Conservation (phyloP, 805 yeast species). For the Candida broadrunensis region DNA sequence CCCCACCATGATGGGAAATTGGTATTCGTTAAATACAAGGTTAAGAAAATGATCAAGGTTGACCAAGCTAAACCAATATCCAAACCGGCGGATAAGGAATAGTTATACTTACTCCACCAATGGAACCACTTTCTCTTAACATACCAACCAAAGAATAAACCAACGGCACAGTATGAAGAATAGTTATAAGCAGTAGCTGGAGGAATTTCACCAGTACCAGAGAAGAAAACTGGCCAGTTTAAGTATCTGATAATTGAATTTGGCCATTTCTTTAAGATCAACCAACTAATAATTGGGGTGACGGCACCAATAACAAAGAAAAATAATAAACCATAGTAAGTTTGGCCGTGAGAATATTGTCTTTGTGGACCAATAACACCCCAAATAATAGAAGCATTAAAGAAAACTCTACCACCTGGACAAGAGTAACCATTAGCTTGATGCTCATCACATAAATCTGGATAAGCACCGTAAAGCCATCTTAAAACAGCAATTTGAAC, state of each 20-base stretch:
- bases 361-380: slow-evolving; percentile 34
- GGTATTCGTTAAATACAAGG: slow-evolving; percentile 13
- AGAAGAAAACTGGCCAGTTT: slow-evolving; percentile 41
- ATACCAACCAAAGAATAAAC: slow-evolving; percentile 33
- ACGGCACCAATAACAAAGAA: slow-evolving; percentile 38
- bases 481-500: slow-evolving; percentile 39
- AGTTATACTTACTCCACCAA: slow-evolving; percentile 45
- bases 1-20: slow-evolving; percentile 64
- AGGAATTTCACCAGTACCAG: slow-evolving; percentile 59
- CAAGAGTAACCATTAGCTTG: slow-evolving; percentile 34
- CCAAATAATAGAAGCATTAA: slow-evolving; percentile 44
- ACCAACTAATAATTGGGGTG: slow-evolving; percentile 36
- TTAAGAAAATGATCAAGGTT: slow-evolving; percentile 35
- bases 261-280: slow-evolving; percentile 41
- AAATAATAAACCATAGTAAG: slow-evolving; percentile 30
- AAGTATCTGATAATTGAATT: slow-evolving; percentile 27
- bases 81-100: slow-evolving; percentile 43
- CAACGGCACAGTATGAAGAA: slow-evolving; percentile 45
- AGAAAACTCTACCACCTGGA: slow-evolving; percentile 40
- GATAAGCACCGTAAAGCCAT: slow-evolving; percentile 38
- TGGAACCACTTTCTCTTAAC: slow-evolving; percentile 40
- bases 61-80: slow-evolving; percentile 44
- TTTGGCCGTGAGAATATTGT: slow-evolving; percentile 17
- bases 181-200: slow-evolving; percentile 74
- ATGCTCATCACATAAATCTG: slow-evolving; percentile 27